Evolutionary conservation across 108 stramenopile species (phyloP).

Genomic region (Cyclotella sp.): DNA sequence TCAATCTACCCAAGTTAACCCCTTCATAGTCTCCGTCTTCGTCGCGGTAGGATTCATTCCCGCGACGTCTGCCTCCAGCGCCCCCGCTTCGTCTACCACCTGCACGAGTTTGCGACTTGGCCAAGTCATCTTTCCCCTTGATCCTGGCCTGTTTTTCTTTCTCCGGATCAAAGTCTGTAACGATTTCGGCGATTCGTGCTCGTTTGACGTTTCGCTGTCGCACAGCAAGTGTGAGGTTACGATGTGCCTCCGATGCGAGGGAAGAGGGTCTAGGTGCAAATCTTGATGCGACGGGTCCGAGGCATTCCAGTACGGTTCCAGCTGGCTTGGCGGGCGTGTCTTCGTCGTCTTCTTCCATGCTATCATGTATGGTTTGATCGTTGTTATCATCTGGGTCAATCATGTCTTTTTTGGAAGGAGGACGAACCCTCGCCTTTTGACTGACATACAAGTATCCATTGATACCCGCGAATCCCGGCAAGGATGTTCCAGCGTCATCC

Average conservation of each 20-base stretch:
- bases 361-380: too few relatives aligned
- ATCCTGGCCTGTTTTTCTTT: conserved; percentile 74
- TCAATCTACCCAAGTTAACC: conserved; percentile 65
- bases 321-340: conserved; percentile 32
- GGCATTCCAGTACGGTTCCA: conserved; percentile 80
- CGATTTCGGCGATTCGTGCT: conserved; percentile 75
- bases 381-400: conserved; percentile 17
- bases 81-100: conserved; percentile 26
- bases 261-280: conserved; percentile 72
- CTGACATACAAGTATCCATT: conserved; percentile 79
- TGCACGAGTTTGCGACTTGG: conserved; percentile 58
- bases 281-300: conserved; percentile 63
- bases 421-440: conserved; percentile 68
- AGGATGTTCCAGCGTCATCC: neutral
- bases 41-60: conserved; percentile 78
- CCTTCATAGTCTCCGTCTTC: conserved; percentile 83
- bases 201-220: conserved; percentile 79
- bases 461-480: conserved; percentile 63
- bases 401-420: conserved; percentile 30
- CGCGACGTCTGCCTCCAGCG: conserved; percentile 53
- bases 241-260: conserved; percentile 81
- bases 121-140: conserved; percentile 72
- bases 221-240: conserved; percentile 76
- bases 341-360: conserved; percentile 52
- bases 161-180: conserved; percentile 89